phyloP scores from a whole-genome alignment of 805 yeast species.

The Hagleromyces aurorensis region DNA sequence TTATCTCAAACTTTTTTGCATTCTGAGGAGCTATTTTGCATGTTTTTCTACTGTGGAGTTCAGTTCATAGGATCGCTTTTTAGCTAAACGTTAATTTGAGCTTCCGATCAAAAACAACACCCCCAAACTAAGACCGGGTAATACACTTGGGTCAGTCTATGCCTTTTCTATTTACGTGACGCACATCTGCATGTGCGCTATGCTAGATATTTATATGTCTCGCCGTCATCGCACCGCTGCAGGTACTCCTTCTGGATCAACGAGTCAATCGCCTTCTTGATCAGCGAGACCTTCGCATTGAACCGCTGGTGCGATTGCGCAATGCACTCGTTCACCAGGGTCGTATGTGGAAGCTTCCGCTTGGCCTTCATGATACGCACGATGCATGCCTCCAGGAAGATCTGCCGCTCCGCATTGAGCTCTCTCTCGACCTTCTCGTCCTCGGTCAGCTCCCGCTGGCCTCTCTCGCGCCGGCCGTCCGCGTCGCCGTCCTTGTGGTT shows the following conservation, averaged over 20 bases:
- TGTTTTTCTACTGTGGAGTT: too few species aligned
- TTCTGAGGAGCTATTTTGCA: too few species aligned
- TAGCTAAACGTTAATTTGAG: too few species aligned
- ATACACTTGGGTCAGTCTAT: too few species aligned
- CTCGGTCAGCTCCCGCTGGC: conserved; percentile 42
- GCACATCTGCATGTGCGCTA: too few species aligned
- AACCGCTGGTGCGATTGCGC: conserved; percentile 77
- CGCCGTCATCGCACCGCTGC: conserved; percentile 63
- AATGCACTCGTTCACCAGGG: conserved; percentile 78
- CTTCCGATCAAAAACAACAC: too few species aligned
- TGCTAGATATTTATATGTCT: conserved; percentile 75
- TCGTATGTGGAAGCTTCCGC: conserved; percentile 68
- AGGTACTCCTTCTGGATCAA: conserved; percentile 82
- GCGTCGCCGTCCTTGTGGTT: conserved; percentile 15
- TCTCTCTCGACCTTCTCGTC: conserved; percentile 66
- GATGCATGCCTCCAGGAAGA: conserved; percentile 84
- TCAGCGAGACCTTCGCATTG: conserved; percentile 76
- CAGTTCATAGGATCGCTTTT: too few species aligned
- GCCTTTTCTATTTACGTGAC: too few species aligned
- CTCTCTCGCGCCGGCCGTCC: conserved; percentile 18
- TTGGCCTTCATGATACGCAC: conserved; percentile 96
- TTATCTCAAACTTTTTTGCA: too few species aligned
- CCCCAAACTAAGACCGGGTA: too few species aligned
- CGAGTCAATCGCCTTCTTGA: conserved; percentile 77
- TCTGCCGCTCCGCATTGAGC: conserved; percentile 78